A percentile compares a stretch with the other conserved stretches of the same genome.
phyloP scores from a whole-genome alignment of 306 rosid species.

The Quercus wislizeni region DNA sequence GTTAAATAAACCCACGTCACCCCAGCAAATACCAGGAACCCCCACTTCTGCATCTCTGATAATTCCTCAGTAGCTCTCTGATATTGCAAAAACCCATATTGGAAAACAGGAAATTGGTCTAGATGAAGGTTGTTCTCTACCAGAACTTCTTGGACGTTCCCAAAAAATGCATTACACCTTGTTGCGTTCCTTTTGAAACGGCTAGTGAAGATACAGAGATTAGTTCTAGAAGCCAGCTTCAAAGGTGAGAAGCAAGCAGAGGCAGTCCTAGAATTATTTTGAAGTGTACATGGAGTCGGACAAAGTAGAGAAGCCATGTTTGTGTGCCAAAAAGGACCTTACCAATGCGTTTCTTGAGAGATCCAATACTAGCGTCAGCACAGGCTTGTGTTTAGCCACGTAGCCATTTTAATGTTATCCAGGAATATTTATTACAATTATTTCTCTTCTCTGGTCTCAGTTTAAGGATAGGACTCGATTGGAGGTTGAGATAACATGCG shows the following conservation, averaged over 20 bases:
- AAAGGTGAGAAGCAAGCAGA: conserved; percentile 28
- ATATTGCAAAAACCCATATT: conserved; percentile 50
- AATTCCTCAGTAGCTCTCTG: conserved; percentile 45
- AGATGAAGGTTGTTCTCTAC: conserved; percentile 36
- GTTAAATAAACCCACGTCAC: conserved; percentile 77
- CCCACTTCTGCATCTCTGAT: conserved; percentile 68
- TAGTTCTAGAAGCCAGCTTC: conserved; percentile 28
- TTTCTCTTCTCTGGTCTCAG: conserved; percentile 23
- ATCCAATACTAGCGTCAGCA: conserved; percentile 23
- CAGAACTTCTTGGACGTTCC: conserved; percentile 35
- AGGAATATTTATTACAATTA: background rate
- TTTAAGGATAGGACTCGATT: background rate
- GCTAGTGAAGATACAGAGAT: conserved; percentile 36
- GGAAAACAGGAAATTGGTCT: conserved; percentile 56
- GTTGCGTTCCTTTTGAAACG: conserved; percentile 28
- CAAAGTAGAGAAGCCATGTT: conserved; percentile 63
- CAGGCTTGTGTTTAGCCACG: conserved; percentile 43
- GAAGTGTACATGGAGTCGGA: conserved; percentile 47
- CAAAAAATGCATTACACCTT: conserved; percentile 56
- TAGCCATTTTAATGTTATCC: conserved; percentile 45
- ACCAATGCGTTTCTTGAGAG: background rate
- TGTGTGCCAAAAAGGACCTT: conserved; percentile 2
- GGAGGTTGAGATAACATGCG: no score
- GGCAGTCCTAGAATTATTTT: conserved; percentile 29
- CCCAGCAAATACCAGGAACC: conserved; percentile 52